These are phyloP conservation scores for Karstenula rhodostoma DNA, from an alignment of 2,329 filamentous ascomycete species.

Conservation along the genomic window DNA sequence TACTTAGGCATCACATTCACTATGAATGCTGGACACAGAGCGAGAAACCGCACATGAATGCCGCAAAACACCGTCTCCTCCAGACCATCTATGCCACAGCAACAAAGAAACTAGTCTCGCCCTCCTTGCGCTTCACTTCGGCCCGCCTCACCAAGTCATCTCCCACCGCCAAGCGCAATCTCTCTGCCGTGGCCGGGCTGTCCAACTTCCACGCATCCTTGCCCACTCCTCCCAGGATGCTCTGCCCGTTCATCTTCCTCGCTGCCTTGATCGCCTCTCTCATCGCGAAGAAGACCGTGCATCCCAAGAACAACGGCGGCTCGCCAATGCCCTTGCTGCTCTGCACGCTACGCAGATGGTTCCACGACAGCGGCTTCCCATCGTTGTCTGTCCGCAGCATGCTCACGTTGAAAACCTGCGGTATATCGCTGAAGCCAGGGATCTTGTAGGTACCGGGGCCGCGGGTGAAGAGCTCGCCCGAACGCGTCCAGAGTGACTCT, in stretches of 20 bases:
- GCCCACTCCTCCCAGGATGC: slow-evolving; percentile 61
- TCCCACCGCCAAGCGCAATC: slow-evolving; percentile 77
- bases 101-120: slow-evolving; percentile 61
- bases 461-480: slow-evolving; percentile 69
- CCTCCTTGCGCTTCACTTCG: slow-evolving; percentile 72
- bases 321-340: slow-evolving; percentile 80
- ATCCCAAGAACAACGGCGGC: slow-evolving; percentile 79
- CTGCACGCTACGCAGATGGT: slow-evolving; percentile 84
- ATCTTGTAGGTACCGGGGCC: slow-evolving; percentile 82
- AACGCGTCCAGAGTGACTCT: slow-evolving; percentile 73
- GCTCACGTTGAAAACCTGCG: slow-evolving; percentile 82
- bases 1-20: too few relatives aligned
- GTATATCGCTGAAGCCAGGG: slow-evolving; percentile 86
- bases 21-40: too few relatives aligned
- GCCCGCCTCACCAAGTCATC: slow-evolving; percentile 79
- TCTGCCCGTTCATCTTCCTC: slow-evolving; percentile 58
- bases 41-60: too few relatives aligned
- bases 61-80: neutral
- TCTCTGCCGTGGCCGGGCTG: slow-evolving; percentile 83
- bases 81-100: slow-evolving; percentile 29
- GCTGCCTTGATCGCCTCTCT: slow-evolving; percentile 81
- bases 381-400: slow-evolving; percentile 73
- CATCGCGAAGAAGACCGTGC: slow-evolving; percentile 84
- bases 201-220: slow-evolving; percentile 62
- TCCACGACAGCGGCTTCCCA: slow-evolving; percentile 70